Base-by-base conservation (phyloP, 129 eudicot species). In the Sambucus nigra region DNA sequence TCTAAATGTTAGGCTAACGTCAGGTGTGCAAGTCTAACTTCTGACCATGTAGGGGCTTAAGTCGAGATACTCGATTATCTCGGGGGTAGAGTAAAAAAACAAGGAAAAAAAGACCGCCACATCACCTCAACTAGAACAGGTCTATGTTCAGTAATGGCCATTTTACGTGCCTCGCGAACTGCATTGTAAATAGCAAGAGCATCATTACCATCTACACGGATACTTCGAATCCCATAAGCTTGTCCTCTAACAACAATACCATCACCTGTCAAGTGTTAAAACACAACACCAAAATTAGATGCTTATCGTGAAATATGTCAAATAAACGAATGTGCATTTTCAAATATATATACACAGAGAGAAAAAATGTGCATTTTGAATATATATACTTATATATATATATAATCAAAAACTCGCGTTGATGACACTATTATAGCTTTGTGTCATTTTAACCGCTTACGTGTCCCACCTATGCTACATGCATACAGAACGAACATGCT, bases 141-240 rank as follows among this genome's bases (percentile, higher is more conserved):
- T 54, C 73, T 75, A 15, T 70, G 67, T 61, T 77, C 80, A 41
- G 20, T 55, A 51, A 87, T 71, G 24, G 94, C 94, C 81, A 83
- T 74, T 59, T 72, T 69, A 8, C 96, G 94, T 32, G 96, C 96
- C 66, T 56, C 67, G 22, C 47, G 55, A 56, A 83, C 91, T 47
- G 87, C 91, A 58, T 69, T 74, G 58, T 71, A 88, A 55, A 88
- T 60, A 47, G 96, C 96, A 27, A 83, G 86, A 24, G 87, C 91
- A 72, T 88, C 96, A 52, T 88, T 84, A 19, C 96, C 96, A 59
- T 88, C 96, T 57, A 88, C 86, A 25, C 96, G 79, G 25, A 88
- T 77, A 66, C 96, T 83, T 40, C 76, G 89, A 62, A 88, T 27
- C 51, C 96, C 96, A 67, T 88, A 88, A 0, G 81, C 94, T 28